Conservation (phyloP, 106 monocot species). For the Alisma plantagoaquatica region DNA sequence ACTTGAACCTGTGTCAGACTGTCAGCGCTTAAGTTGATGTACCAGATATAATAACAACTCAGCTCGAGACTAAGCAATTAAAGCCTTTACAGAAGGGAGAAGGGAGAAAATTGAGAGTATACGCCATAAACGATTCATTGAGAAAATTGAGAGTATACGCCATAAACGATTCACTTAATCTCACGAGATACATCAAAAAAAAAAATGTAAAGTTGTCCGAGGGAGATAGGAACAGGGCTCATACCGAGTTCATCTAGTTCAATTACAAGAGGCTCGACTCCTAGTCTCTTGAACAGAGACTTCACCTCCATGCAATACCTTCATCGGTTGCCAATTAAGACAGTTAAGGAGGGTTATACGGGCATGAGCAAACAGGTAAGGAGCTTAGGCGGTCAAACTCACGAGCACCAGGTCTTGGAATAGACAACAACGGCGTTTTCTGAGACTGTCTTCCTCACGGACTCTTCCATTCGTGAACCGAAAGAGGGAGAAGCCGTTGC, state of each 20-base stretch:
- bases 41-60: too few relatives aligned
- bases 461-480: conserved; percentile 75
- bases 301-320: conserved; percentile 97
- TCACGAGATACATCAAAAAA: too few relatives aligned
- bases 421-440: conserved; percentile 88
- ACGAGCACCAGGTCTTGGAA: conserved; percentile 99
- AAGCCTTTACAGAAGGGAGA: too few relatives aligned
- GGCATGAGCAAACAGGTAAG: not conserved
- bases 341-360: not conserved
- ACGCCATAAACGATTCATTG: too few relatives aligned
- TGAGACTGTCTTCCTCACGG: conserved; percentile 60
- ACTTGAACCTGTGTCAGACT: too few relatives aligned
- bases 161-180: too few relatives aligned
- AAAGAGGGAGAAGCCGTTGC: conserved; percentile 26
- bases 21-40: too few relatives aligned
- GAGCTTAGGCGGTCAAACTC: conserved; percentile 16
- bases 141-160: too few relatives aligned
- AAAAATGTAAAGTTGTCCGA: too few relatives aligned
- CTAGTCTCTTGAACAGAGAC: conserved; percentile 71
- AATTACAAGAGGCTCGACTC: conserved; percentile 74
- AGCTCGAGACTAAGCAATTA: too few relatives aligned
- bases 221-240: too few relatives aligned
- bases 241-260: conserved; percentile 86
- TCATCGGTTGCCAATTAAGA: not conserved
- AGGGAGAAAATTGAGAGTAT: too few relatives aligned